Conservation (phyloP, 2,329 filamentous ascomycete genomes). For the Aspergillus sp. region DNA sequence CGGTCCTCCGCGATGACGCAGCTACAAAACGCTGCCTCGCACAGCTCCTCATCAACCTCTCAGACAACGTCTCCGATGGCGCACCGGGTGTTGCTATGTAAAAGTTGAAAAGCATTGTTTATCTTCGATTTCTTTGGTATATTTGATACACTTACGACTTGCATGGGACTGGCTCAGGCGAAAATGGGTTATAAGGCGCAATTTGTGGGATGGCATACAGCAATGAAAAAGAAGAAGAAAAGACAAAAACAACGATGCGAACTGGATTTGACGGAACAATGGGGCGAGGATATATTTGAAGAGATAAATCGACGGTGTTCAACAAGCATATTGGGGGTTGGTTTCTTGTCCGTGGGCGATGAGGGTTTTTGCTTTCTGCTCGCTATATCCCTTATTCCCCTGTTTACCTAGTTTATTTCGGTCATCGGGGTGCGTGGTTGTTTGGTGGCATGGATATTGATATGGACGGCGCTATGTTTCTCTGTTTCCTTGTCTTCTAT, state of each 20-base stretch:
- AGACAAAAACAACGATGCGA: slow-evolving; percentile 16
- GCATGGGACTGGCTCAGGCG: slow-evolving; percentile 48
- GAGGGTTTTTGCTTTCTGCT: slow-evolving; percentile 25
- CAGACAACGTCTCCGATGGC: slow-evolving; percentile 75
- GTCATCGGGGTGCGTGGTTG: slow-evolving; percentile 37
- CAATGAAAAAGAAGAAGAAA: slow-evolving; percentile 19
- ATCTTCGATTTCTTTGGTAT: slow-evolving; percentile 35
- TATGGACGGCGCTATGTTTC: slow-evolving; percentile 41
- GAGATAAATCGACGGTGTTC: slow-evolving; percentile 5
- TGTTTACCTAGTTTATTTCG: slow-evolving; percentile 27
- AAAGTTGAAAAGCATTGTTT: slow-evolving; percentile 36
- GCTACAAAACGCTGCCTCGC: slow-evolving; percentile 96
- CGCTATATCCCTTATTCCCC: slow-evolving; percentile 14
- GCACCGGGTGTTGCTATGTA: slow-evolving; percentile 45
- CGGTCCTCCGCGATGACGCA: slow-evolving; percentile 93
- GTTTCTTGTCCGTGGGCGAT: slow-evolving; percentile 20
- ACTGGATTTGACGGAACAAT: slow-evolving; percentile 12
- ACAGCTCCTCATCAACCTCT: slow-evolving; percentile 95
- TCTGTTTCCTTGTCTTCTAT: slow-evolving; percentile 37
- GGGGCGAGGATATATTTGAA: slow-evolving; percentile 9
- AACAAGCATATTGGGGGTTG: slow-evolving; percentile 18
- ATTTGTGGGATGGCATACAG: slow-evolving; percentile 34
- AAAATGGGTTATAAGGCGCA: slow-evolving; percentile 46
- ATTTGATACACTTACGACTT: slow-evolving; percentile 44
- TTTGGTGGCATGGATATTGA: slow-evolving; percentile 40